Percentiles rank a stretch among this genome's conserved stretches.
phyloP scores from a whole-genome alignment of 106 monocot genomes.

The Dendrobium catenatum region DNA sequence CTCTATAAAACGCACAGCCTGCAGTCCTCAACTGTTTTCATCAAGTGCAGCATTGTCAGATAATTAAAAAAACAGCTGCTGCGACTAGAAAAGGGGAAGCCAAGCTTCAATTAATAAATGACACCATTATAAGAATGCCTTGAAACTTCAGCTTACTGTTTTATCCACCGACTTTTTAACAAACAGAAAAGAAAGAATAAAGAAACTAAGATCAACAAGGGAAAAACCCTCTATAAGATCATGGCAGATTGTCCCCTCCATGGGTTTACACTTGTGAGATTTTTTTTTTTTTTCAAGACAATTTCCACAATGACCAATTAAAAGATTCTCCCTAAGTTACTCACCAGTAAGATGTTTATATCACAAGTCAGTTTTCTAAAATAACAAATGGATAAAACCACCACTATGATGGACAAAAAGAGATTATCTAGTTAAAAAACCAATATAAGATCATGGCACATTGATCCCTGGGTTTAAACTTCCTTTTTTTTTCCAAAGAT shows the following conservation, averaged over 20 bases:
- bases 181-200: not conserved
- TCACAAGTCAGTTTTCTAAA: not conserved
- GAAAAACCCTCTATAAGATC: not conserved
- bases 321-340: not conserved
- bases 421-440: not conserved
- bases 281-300: not conserved
- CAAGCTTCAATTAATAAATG: not conserved
- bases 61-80: not conserved
- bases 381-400: not conserved
- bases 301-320: not conserved
- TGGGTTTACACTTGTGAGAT: not conserved
- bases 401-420: not conserved
- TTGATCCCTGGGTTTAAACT: not conserved
- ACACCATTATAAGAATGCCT: not conserved
- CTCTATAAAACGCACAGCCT: too few species aligned
- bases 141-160: not conserved
- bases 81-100: not conserved
- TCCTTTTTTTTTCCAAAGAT: not conserved
- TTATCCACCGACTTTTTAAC: not conserved
- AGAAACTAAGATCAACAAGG: not conserved
- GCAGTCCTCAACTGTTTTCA: too few species aligned
- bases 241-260: too few species aligned
- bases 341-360: not conserved
- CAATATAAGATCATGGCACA: not conserved
- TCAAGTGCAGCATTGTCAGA: too few species aligned